Conservation (phyloP, 805 yeast species). For the Zygotorulaspora chibaensis region DNA sequence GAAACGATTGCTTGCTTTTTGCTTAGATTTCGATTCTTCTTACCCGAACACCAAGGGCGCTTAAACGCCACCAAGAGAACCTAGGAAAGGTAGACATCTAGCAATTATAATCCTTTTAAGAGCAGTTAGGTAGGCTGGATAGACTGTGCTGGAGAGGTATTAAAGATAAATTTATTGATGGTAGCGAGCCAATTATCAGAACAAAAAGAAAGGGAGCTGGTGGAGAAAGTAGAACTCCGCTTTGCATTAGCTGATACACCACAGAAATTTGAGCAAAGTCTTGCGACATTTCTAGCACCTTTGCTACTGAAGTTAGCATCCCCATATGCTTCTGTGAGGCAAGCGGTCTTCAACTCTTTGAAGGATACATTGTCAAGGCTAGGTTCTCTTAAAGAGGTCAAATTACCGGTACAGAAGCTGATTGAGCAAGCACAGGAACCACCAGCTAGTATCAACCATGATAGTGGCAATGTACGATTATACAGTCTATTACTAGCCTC, state of each 20-base stretch:
- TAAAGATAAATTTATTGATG: no score
- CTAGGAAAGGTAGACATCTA: neutral
- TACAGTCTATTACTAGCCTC: slow-evolving; percentile 65
- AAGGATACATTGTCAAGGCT: slow-evolving; percentile 66
- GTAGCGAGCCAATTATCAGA: slow-evolving; percentile 8
- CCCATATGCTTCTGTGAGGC: slow-evolving; percentile 58
- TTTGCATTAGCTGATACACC: slow-evolving; percentile 72
- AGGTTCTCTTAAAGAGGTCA: slow-evolving; percentile 49
- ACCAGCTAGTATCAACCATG: slow-evolving; percentile 39
- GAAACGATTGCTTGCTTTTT: neutral
- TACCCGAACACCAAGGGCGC: slow-evolving; percentile 7
- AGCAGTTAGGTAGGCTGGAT: no score
- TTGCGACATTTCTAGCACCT: slow-evolving; percentile 69
- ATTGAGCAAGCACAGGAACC: slow-evolving; percentile 61
- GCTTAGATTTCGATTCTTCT: neutral
- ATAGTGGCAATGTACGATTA: slow-evolving; percentile 49
- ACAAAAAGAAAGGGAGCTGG: slow-evolving; percentile 52
- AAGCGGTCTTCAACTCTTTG: slow-evolving; percentile 61
- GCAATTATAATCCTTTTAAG: no score
- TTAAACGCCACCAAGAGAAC: neutral
- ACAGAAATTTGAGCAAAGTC: slow-evolving; percentile 54
- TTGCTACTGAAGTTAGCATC: slow-evolving; percentile 74
- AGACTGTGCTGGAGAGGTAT: no score
- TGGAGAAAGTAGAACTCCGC: slow-evolving; percentile 76
- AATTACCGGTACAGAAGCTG: slow-evolving; percentile 60